phyloP scores from a whole-genome alignment of 139 green algal genomes.

The Raphidocelis subcapitata region DNA sequence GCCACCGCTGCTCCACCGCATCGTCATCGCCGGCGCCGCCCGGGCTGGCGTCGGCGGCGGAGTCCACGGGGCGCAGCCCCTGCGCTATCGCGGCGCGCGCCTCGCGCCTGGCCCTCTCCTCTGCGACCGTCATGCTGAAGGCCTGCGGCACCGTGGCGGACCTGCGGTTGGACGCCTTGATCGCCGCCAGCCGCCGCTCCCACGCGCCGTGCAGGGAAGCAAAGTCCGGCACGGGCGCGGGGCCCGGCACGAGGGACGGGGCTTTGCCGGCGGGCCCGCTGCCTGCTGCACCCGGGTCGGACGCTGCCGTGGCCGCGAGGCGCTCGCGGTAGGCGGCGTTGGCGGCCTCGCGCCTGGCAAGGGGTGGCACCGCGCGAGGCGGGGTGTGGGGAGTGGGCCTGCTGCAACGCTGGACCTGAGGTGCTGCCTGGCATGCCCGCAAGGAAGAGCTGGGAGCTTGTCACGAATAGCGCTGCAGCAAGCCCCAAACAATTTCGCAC shows the following conservation, averaged over 20 bases:
- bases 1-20: no score
- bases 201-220: slow-evolving; percentile 22
- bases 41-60: no score
- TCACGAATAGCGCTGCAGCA: neutral
- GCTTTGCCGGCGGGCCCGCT: neutral
- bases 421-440: neutral
- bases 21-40: no score
- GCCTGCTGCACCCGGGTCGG: neutral
- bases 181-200: slow-evolving; percentile 5
- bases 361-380: neutral
- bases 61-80: no score
- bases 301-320: neutral
- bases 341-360: slow-evolving; percentile 13
- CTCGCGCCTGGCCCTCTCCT: no score
- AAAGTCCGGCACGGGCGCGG: slow-evolving; percentile 33
- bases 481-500: neutral
- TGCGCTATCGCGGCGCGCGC: no score
- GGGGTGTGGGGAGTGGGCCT: neutral
- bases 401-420: neutral
- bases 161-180: slow-evolving; percentile 14
- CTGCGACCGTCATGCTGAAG: no score
- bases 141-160: slow-evolving; percentile 25
- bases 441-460: neutral
- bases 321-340: slow-evolving; percentile 6
- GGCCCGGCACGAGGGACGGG: neutral